These are phyloP conservation scores for Geoglossum cookeanum DNA, from an alignment of 2,329 filamentous ascomycete species.

Conservation along the genomic window DNA sequence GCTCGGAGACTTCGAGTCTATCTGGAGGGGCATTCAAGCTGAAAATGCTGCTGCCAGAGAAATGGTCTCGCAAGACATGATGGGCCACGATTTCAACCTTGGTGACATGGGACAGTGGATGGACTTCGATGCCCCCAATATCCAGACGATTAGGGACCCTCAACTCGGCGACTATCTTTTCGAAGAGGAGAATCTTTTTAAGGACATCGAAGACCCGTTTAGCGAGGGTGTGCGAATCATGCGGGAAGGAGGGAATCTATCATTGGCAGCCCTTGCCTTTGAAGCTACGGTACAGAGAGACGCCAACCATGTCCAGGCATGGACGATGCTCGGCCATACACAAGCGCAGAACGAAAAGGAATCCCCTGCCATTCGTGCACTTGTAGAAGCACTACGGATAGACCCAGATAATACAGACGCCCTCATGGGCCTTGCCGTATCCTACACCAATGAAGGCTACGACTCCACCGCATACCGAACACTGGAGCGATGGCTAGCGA, in stretches of 20 bases:
- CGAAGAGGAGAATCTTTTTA: conserved; percentile 83
- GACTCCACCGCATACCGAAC: conserved; percentile 93
- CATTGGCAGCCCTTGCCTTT: conserved; percentile 80
- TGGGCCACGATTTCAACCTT: conserved; percentile 36
- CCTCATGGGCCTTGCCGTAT: conserved; percentile 87
- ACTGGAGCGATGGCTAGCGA: conserved; percentile 88
- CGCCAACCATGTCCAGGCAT: conserved; percentile 71
- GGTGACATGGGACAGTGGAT: conserved; percentile 64
- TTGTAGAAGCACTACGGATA: conserved; percentile 77
- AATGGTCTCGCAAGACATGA: conserved; percentile 42
- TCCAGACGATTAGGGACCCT: conserved; percentile 48
- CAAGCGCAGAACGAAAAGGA: conserved; percentile 99
- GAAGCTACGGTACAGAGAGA: conserved; percentile 90
- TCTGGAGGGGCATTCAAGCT: conserved; percentile 69
- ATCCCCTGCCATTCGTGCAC: conserved; percentile 77
- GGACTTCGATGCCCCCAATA: conserved; percentile 49
- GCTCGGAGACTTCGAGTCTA: conserved; percentile 74
- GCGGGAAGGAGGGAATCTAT: conserved; percentile 83
- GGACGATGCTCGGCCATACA: conserved; percentile 77
- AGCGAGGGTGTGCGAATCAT: conserved; percentile 88
- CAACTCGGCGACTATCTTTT: conserved; percentile 82
- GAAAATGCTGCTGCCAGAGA: conserved; percentile 51
- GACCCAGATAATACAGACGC: conserved; percentile 76
- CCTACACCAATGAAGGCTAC: conserved; percentile 97
- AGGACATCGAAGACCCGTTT: conserved; percentile 64